phyloP scores from a whole-genome alignment of 1,139 yeast genomes.

The Suzukiozyma palmioleophila region DNA sequence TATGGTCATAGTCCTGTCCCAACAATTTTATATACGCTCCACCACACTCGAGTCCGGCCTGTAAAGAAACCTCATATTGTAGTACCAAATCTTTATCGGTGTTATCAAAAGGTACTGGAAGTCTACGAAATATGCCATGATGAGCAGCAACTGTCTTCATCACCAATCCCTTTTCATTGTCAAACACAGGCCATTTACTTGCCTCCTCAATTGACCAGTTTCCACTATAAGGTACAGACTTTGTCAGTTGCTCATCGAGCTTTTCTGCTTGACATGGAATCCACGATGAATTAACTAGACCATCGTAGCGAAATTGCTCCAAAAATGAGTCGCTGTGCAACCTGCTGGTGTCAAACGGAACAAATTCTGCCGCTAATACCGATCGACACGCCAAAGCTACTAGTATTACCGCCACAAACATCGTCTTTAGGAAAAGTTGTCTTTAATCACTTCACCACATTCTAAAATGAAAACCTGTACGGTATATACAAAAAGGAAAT shows the following conservation, averaged over 20 bases:
- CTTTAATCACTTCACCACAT: background rate
- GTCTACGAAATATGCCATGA: conserved; percentile 67
- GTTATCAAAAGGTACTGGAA: conserved; percentile 52
- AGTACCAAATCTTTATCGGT: conserved; percentile 64
- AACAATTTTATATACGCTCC: conserved; percentile 84
- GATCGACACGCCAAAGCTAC: background rate
- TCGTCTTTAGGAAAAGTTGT: background rate
- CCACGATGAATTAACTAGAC: conserved; percentile 53
- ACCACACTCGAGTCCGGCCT: conserved; percentile 74
- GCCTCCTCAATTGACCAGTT: conserved; percentile 66
- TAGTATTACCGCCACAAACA: background rate
- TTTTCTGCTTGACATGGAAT: conserved; percentile 55
- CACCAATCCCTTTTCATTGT: conserved; percentile 68
- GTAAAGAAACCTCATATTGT: conserved; percentile 85
- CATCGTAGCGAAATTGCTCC: conserved; percentile 58
- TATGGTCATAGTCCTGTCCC: conserved; percentile 22
- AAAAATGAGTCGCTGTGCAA: conserved; percentile 46
- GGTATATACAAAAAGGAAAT: no score
- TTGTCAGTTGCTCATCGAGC: conserved; percentile 31
- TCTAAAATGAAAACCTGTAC: background rate
- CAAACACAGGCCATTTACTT: conserved; percentile 50
- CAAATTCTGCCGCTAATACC: conserved; percentile 13
- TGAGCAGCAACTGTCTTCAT: conserved; percentile 71
- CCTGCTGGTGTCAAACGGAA: conserved; percentile 25
- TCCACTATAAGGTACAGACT: conserved; percentile 54